Evolutionary conservation across 2,329 filamentous ascomycete species (phyloP).

Genomic region (Aspergillus pseudoglaucus): DNA sequence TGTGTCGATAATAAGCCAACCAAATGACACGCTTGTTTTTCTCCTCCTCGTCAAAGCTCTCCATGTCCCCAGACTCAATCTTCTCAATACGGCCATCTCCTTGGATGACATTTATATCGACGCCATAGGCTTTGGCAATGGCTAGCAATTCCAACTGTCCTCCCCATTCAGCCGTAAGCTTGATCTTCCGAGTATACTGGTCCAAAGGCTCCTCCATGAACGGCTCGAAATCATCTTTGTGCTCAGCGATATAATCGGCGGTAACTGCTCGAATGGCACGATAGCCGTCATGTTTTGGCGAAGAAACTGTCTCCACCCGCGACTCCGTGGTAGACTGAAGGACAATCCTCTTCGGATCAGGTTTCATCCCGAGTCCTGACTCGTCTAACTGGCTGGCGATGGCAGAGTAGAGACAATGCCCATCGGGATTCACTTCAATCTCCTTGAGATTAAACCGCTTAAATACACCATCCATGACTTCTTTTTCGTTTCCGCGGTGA

Average conservation of each 20-base stretch:
- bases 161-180: slow-evolving; percentile 90
- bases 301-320: slow-evolving; percentile 26
- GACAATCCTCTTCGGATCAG: slow-evolving; percentile 30
- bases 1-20: slow-evolving; percentile 92
- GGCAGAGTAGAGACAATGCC: slow-evolving; percentile 90
- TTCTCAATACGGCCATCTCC: slow-evolving; percentile 71
- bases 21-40: slow-evolving; percentile 60
- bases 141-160: slow-evolving; percentile 86
- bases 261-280: slow-evolving; percentile 63
- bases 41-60: slow-evolving; percentile 34
- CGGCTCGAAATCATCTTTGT: slow-evolving; percentile 74
- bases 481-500: slow-evolving; percentile 62
- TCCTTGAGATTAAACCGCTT: slow-evolving; percentile 59
- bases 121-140: slow-evolving; percentile 70
- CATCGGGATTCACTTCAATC: slow-evolving; percentile 78
- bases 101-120: slow-evolving; percentile 79
- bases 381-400: slow-evolving; percentile 73
- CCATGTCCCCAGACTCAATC: slow-evolving; percentile 52
- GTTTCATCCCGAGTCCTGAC: slow-evolving; percentile 33
- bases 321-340: slow-evolving; percentile 25
- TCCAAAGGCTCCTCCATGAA: slow-evolving; percentile 79
- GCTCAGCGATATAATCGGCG: slow-evolving; percentile 66
- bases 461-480: slow-evolving; percentile 64
- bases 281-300: slow-evolving; percentile 48
- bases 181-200: slow-evolving; percentile 67